Percentiles rank a stretch among this genome's conserved stretches.
Evolutionary conservation across 805 yeast species (phyloP).

Genomic region (Wickerhamiella spandovensis): DNA sequence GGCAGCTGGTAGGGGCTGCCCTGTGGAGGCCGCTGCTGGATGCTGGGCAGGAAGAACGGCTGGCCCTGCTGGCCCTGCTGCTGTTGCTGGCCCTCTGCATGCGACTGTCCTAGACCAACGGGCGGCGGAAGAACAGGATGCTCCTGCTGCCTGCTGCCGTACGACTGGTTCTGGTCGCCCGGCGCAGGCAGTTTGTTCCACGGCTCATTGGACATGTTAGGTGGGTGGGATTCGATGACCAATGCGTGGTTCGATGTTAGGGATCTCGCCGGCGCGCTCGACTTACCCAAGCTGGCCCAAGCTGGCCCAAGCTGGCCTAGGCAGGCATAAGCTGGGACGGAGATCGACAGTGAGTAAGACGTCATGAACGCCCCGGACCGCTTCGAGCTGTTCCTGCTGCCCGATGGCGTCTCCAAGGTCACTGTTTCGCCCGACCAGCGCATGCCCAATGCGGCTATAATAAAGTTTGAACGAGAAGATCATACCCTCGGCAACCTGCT

Average conservation of each 20-base stretch:
- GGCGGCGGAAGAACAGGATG: conserved; percentile 27
- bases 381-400: conserved; percentile 88
- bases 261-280: background rate
- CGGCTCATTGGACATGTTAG: conserved; percentile 8
- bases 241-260: background rate
- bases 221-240: background rate
- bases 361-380: conserved; percentile 97
- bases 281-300: background rate
- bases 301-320: too few relatives aligned
- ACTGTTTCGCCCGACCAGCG: conserved; percentile 85
- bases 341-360: background rate
- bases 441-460: conserved; percentile 86
- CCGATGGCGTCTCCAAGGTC: conserved; percentile 95
- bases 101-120: conserved; percentile 14
- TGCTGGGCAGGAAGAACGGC: background rate
- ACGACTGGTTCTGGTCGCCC: conserved; percentile 5
- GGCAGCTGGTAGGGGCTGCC: conserved; percentile 3
- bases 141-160: conserved; percentile 14
- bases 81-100: background rate
- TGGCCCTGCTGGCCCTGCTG: conserved; percentile 8
- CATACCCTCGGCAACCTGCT: conserved; percentile 89
- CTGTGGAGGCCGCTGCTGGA: conserved; percentile 5
- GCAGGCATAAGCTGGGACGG: too few relatives aligned
- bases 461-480: conserved; percentile 92
- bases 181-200: conserved; percentile 11